phyloP scores from a whole-genome alignment of 148 eudicot genomes.

The Rhododendron griersonianum region DNA sequence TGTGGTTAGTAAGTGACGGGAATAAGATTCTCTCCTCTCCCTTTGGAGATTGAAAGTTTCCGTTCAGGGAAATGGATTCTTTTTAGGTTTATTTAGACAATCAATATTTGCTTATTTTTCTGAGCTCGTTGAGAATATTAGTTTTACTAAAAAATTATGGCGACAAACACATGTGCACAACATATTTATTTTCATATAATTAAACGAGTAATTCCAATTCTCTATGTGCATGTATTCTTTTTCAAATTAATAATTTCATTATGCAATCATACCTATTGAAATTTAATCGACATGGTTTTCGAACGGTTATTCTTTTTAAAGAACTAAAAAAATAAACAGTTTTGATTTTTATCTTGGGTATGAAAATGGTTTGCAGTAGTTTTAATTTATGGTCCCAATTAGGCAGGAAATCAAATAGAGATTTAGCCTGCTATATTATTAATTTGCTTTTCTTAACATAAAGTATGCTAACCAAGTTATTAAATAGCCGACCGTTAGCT shows the following conservation, averaged over 20 bases:
- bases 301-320: too few relatives aligned
- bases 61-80: neutral
- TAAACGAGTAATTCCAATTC: too few relatives aligned
- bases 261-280: too few relatives aligned
- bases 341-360: neutral
- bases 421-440: neutral
- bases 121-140: neutral
- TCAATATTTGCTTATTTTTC: neutral
- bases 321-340: too few relatives aligned
- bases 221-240: too few relatives aligned
- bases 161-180: neutral
- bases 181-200: neutral
- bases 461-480: neutral
- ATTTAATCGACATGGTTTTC: too few relatives aligned
- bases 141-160: neutral
- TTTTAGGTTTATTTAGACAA: neutral
- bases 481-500: neutral
- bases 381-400: neutral
- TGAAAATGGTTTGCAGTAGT: neutral
- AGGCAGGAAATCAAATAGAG: neutral
- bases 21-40: neutral
- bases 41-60: neutral
- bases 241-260: too few relatives aligned
- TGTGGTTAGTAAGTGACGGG: neutral
- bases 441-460: neutral